Percentiles rank a stretch among this genome's conserved stretches.
Evolutionary conservation across 176 grass and related monocot species (phyloP).

Genomic region (Oryza meridionalis): DNA sequence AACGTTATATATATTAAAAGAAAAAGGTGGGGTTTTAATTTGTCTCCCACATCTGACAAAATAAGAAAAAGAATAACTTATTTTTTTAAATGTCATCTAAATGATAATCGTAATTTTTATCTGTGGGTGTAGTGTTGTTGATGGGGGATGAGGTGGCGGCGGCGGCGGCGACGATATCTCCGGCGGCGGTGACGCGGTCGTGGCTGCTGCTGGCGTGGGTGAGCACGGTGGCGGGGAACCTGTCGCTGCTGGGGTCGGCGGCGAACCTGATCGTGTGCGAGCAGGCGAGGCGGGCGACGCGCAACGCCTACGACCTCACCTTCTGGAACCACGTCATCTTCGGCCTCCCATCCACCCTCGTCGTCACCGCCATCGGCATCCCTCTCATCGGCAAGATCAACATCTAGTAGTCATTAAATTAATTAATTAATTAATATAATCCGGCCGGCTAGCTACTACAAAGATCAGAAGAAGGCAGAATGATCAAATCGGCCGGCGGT

Average conservation of each 20-base stretch:
- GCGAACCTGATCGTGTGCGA: slow-evolving; percentile 99
- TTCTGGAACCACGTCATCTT: slow-evolving; percentile 86
- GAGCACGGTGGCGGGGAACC: slow-evolving; percentile 98
- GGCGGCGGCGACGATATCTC: slow-evolving; percentile 69
- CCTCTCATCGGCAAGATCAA: slow-evolving; percentile 71
- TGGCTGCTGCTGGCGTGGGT: slow-evolving; percentile 98
- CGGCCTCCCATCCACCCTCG: slow-evolving; percentile 76
- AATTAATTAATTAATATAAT: background rate
- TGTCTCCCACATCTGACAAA: no score
- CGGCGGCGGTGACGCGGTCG: slow-evolving; percentile 60
- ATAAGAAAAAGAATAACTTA: no score
- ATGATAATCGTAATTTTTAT: no score
- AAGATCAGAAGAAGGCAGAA: background rate
- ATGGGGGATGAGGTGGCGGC: slow-evolving; percentile 78
- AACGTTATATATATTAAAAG: no score
- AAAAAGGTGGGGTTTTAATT: no score
- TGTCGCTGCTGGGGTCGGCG: slow-evolving; percentile 91
- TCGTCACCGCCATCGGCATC: slow-evolving; percentile 83
- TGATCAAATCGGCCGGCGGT: no score
- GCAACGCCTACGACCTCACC: slow-evolving; percentile 69
- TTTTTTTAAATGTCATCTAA: no score
- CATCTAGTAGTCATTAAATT: background rate
- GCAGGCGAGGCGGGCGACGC: slow-evolving; percentile 75
- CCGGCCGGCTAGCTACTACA: background rate
- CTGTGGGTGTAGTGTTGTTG: slow-evolving; percentile 61